These are phyloP conservation scores for Rhizodiscina lignyota DNA, from an alignment of 495 filamentous ascomycete genomes.

Conservation along the genomic window DNA sequence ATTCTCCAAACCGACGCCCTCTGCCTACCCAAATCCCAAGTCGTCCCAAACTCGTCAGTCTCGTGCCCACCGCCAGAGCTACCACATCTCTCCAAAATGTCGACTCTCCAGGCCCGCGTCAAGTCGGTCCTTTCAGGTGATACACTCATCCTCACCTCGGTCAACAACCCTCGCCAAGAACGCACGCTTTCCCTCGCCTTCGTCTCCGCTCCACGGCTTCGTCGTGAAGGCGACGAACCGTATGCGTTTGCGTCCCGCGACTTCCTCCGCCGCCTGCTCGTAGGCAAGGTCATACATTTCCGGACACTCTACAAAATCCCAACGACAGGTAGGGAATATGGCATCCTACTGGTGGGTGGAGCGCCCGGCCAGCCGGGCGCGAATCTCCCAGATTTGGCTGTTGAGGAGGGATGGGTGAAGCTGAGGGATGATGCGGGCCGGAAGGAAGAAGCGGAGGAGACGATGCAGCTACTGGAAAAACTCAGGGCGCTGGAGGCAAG, in stretches of 20 bases:
- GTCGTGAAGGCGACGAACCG: slow-evolving; percentile 80
- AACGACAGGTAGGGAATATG: slow-evolving; percentile 70
- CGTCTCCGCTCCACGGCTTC: slow-evolving; percentile 72
- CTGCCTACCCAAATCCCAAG: too few relatives aligned
- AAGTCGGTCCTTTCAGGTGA: slow-evolving; percentile 91
- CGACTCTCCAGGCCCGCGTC: slow-evolving; percentile 47
- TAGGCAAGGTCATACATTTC: slow-evolving; percentile 80
- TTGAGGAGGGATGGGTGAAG: slow-evolving; percentile 78
- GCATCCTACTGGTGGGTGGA: slow-evolving; percentile 57
- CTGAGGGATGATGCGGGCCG: slow-evolving; percentile 82
- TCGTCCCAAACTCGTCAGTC: too few relatives aligned
- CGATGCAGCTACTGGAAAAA: slow-evolving; percentile 49
- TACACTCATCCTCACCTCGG: slow-evolving; percentile 63
- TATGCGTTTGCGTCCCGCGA: slow-evolving; percentile 82
- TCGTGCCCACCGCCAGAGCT: too few relatives aligned
- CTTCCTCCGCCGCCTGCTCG: slow-evolving; percentile 62
- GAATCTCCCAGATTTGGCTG: slow-evolving; percentile 57
- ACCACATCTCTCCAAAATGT: too few relatives aligned
- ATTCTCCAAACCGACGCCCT: too few relatives aligned
- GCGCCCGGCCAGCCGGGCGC: slow-evolving; percentile 23
- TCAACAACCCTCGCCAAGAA: slow-evolving; percentile 59
- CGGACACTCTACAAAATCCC: slow-evolving; percentile 69
- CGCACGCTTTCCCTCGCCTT: slow-evolving; percentile 78
- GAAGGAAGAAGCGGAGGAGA: slow-evolving; percentile 67
- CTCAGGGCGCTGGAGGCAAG: slow-evolving; percentile 64